These are phyloP conservation scores for Pholiota molesta DNA, from an alignment of 768 basidiomycete genomes.

Conservation along the genomic window DNA sequence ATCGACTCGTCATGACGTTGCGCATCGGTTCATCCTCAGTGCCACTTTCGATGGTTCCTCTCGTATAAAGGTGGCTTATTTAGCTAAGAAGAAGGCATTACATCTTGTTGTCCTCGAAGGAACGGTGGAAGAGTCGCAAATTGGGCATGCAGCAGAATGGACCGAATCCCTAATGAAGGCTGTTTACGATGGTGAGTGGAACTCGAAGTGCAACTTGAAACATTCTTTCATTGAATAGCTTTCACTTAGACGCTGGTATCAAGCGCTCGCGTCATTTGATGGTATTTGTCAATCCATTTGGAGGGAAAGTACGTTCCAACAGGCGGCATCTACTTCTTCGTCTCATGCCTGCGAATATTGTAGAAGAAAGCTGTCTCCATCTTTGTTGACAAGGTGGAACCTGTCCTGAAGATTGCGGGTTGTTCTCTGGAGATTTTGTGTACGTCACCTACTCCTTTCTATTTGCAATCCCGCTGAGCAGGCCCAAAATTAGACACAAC, in stretches of 20 bases:
- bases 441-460: constrained; percentile 36
- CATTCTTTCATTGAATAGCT: background rate
- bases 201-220: background rate
- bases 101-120: constrained; percentile 49
- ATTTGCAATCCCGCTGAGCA: background rate
- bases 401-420: constrained; percentile 69
- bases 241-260: constrained; percentile 42
- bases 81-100: constrained; percentile 46
- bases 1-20: constrained; percentile 35
- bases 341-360: constrained; percentile 2
- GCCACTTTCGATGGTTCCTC: constrained; percentile 40
- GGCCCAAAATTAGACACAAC: constrained; percentile 55
- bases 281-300: constrained; percentile 78
- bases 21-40: constrained; percentile 55
- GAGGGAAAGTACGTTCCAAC: constrained; percentile 64
- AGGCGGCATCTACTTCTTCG: constrained; percentile 1
- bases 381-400: constrained; percentile 64
- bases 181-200: constrained; percentile 62
- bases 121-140: constrained; percentile 27
- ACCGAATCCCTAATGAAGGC: constrained; percentile 52
- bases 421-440: constrained; percentile 66
- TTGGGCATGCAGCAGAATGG: constrained; percentile 51
- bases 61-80: constrained; percentile 51
- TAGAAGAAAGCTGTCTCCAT: constrained; percentile 65
- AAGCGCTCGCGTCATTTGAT: constrained; percentile 59